Evolutionary conservation across 2,329 filamentous ascomycete genomes (phyloP), one percentile per base, ranked within the genome.

Genomic region (Amauroascus verrucosus): DNA sequence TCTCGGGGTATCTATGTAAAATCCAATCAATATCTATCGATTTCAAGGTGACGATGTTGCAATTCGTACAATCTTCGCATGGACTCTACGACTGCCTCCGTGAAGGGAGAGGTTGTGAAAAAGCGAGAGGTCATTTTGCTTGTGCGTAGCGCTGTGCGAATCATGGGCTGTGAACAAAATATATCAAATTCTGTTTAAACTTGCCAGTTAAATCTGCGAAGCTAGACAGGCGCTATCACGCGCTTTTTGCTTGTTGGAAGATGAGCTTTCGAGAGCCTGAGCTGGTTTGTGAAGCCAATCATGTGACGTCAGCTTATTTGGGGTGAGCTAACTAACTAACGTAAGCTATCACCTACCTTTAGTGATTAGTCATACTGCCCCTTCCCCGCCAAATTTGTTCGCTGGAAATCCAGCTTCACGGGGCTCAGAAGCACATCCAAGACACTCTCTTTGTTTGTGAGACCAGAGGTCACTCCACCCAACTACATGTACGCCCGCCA

Each of bases 1-100:
- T 82, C 65, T 94, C 88, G 0, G 93, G 93, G 66, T 95, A 98
- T 56, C 89, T 93, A 52, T 28, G 37, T 50, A 38, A 44, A 61
- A 56, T 18, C 37, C 43, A 49, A 57, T 37, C 22, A 53, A 45
- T 28, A 30, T 20, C 49, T 40, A 16, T 24, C 41, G 40, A 13
- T 18, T 6, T 44, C 20, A 6, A 28, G 14, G 26, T 20, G 14
- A 9, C 22, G 22, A 1, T 14, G 26, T 3, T 20, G 33, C 22
- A 16, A 11, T 28, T 7, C 84, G 67, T 72, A 91, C 84, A 95
- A 75, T 67, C 80, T 83, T 64, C 79, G 81, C 85, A 95, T 90
- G 8, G 87, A 83, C 62, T 76, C 75, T 54, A 94, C 84, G 48
- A 94, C 88, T 7, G 80, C 78, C 64, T 72, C 70, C 2, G 81